Base-by-base conservation (phyloP, 2,329 filamentous ascomycete genomes). In the Aschersonia sp. region DNA sequence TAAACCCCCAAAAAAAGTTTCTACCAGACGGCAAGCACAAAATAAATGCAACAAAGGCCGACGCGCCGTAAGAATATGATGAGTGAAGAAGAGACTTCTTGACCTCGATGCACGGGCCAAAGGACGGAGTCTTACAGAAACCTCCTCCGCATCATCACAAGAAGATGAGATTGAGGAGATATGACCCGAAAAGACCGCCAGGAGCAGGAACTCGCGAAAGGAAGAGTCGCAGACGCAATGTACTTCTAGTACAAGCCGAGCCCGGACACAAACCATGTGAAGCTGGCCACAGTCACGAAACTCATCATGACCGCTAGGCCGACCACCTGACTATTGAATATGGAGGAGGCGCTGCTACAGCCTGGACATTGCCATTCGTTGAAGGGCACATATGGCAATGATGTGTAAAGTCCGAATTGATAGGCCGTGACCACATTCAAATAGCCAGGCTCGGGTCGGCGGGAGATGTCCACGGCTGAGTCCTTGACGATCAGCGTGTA, bases 401-500 rank as follows among this genome's bases (percentile, higher is more conserved):
- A 58, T 1, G 66, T 63, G 61, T 83, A 83, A 60, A 83, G 62
- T 47, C 76, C 78, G 53, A 83, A 82, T 1, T 57, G 65, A 57
- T 79, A 75, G 35, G 61, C 62, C 43, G 64, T 58, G 51, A 64
- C 74, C 3, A 69, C 63, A 9, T 65, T 67, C 9, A 83, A 61
- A 54, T 80, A 80, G 14, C 79, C 79, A 5, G 77, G 57, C 48
- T 73, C 63, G 4, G 76, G 65, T 1, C 66, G 61, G n/a, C 71
- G 72, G 51, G 61, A 75, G 44, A 75, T 62, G 37, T 63, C 63
- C 31, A 67, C 65, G 22, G 75, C 75, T 3, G 78, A 69, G 56
- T 83, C 79, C 60, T 76, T 73, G 58, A 83, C 70, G 49, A 82
- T 64, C 8, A 83, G 68, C 1, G 77, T 79, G 63, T 81, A 83